phyloP scores from a whole-genome alignment of 306 rosid species.

The Cotoneaster glaucophyllus region DNA sequence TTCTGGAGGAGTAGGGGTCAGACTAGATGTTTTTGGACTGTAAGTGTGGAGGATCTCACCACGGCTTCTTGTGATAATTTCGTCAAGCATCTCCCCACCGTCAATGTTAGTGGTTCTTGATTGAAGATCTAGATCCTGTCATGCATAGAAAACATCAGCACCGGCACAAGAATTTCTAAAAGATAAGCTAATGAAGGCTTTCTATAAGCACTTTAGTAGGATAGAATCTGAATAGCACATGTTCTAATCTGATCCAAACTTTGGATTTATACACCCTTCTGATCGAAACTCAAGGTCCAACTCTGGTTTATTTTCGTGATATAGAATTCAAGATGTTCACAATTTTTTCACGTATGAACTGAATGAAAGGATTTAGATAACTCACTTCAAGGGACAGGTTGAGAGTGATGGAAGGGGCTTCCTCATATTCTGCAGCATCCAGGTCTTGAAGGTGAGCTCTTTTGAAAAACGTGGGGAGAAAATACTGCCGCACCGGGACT shows the following conservation, averaged over 20 bases:
- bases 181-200: not conserved
- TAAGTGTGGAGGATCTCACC: slow-evolving; percentile 74
- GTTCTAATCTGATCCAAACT: not conserved
- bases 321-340: not conserved
- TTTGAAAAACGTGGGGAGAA: slow-evolving; percentile 80
- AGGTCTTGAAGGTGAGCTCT: slow-evolving; percentile 82
- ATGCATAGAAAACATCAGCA: slow-evolving; percentile 4
- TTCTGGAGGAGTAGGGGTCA: slow-evolving; percentile 51
- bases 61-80: slow-evolving; percentile 82
- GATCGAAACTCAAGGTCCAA: not conserved
- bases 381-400: slow-evolving; percentile 74
- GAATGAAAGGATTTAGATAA: slow-evolving; percentile 2
- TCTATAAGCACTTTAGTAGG: not conserved
- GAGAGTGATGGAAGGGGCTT: slow-evolving; percentile 72
- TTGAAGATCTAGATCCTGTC: slow-evolving; percentile 45
- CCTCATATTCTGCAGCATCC: slow-evolving; percentile 89
- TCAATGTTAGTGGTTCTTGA: slow-evolving; percentile 40
- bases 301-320: not conserved
- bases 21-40: slow-evolving; percentile 66
- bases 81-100: slow-evolving; percentile 80
- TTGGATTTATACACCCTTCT: not conserved
- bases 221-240: not conserved
- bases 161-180: slow-evolving; percentile 5
- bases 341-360: not conserved
- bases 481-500: slow-evolving; percentile 85